Base-by-base conservation (phyloP, 2,329 filamentous ascomycete species). In the Colletotrichum karsti region DNA sequence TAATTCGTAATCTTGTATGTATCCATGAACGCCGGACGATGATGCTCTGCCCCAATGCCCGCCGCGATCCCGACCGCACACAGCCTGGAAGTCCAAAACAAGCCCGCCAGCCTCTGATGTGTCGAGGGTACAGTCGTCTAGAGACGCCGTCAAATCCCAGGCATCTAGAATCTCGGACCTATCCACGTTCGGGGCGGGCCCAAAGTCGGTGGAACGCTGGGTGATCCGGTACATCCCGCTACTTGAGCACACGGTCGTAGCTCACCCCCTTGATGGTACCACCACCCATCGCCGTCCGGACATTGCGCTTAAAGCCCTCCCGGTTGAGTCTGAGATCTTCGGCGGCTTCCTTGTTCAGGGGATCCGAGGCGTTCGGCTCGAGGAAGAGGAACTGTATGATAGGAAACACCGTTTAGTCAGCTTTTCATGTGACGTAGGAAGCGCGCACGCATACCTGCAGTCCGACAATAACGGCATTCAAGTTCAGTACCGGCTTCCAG, bases 321-420 rank as follows among this genome's bases (percentile, higher is more conserved):
- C 94, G 85, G 79, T 96, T 97, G 53, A 86, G 86, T 74, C 95
- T 90, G 73, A 99, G 84, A 77, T 98, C 96, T 69, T 98, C 94
- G 4, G 96, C 96, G 0, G 96, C 96, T 76, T 98, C 95, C 85
- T 99, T 98, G 82, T 99, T 99, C 69, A 99, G 84, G n/a, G 96
- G 96, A 77, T 99, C 96, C 54, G 93, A 95, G 9, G 96, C 94
- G 77, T 99, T 99, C 18, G 96, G 96, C 79, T 99, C 96, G 70
- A 98, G 90, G 87, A 99, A 99, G 57, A 99, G 87, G 78, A 98
- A 98, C 92, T 97, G n/a, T n/a, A n/a, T n/a, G 80, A 53, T 61
- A 35, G 15, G 3, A 26, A 72, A 33, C 70, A 9, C 12, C 22
- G 39, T 60, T 77, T 71, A 78, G 74, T 67, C 58, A 50, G 33